Evolutionary conservation across 2,329 filamentous ascomycete genomes (phyloP).

Genomic region (Didymella pomorum): DNA sequence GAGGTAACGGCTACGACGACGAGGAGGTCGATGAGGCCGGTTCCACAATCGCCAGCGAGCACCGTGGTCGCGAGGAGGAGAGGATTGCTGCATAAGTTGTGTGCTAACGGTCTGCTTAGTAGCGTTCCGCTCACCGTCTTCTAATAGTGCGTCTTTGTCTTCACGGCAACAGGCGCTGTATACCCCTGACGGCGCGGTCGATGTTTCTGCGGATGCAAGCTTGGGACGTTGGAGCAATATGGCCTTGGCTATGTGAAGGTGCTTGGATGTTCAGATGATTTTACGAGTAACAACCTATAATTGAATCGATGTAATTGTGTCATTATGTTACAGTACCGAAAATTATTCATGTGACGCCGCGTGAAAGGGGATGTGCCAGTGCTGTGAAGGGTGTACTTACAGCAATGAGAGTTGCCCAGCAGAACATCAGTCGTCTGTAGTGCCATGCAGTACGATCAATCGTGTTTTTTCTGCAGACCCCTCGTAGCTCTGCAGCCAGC

Average conservation of each 20-base stretch:
- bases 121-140: slow-evolving; percentile 32
- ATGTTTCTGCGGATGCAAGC: slow-evolving; percentile 14
- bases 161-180: slow-evolving; percentile 38
- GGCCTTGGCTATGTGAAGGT: slow-evolving; percentile 13
- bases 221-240: slow-evolving; percentile 7
- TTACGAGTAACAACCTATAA: slow-evolving; percentile 11
- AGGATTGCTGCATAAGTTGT: slow-evolving; percentile 46
- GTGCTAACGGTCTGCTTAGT: slow-evolving; percentile 28
- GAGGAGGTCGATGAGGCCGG: slow-evolving; percentile 68
- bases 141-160: slow-evolving; percentile 38
- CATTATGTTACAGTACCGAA: neutral
- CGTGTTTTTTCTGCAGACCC: too few relatives aligned
- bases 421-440: too few relatives aligned
- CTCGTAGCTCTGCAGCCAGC: neutral
- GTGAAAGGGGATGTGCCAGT: too few relatives aligned
- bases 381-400: too few relatives aligned
- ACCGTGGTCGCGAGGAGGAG: slow-evolving; percentile 59
- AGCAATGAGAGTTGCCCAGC: too few relatives aligned
- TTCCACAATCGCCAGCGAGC: slow-evolving; percentile 52
- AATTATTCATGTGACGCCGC: too few relatives aligned
- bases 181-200: slow-evolving; percentile 44
- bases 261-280: slow-evolving; percentile 13
- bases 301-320: slow-evolving; percentile 12
- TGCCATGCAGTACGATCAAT: too few relatives aligned
- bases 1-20: slow-evolving; percentile 69